Conservation (phyloP, 148 eudicot species). For the Silene latifolia region DNA sequence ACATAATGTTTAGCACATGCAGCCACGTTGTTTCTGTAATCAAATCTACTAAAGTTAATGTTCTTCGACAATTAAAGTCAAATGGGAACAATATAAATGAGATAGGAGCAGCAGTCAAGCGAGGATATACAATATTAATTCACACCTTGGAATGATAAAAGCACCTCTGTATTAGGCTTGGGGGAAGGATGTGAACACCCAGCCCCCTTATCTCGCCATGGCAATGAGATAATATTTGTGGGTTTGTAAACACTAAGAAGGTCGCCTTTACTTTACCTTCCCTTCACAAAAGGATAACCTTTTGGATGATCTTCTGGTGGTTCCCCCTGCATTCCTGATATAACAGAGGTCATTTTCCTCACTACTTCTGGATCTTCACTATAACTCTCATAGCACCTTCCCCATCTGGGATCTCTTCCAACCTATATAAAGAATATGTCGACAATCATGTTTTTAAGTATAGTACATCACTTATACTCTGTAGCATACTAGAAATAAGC, state of each 20-base stretch:
- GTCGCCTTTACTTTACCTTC: slow-evolving; percentile 48
- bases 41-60: not conserved
- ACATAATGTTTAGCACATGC: slow-evolving; percentile 96
- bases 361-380: slow-evolving; percentile 75
- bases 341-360: slow-evolving; percentile 69
- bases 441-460: too few species aligned
- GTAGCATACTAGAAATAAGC: too few species aligned
- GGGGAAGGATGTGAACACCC: too few species aligned
- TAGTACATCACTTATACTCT: too few species aligned
- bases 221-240: too few species aligned
- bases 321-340: slow-evolving; percentile 82
- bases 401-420: slow-evolving; percentile 90
- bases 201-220: too few species aligned
- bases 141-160: not conserved
- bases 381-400: slow-evolving; percentile 81
- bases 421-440: slow-evolving; percentile 41
- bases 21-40: slow-evolving; percentile 64
- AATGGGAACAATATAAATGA: too few species aligned
- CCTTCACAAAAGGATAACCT: slow-evolving; percentile 76
- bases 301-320: slow-evolving; percentile 67
- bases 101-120: not conserved
- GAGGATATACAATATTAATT: not conserved
- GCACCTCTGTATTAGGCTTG: too few species aligned
- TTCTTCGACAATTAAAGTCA: too few species aligned
- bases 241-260: not conserved